Percentiles rank a stretch among this genome's conserved stretches.
Conservation (phyloP, 2,329 filamentous ascomycete species). For the Hymenoscyphus linearis region DNA sequence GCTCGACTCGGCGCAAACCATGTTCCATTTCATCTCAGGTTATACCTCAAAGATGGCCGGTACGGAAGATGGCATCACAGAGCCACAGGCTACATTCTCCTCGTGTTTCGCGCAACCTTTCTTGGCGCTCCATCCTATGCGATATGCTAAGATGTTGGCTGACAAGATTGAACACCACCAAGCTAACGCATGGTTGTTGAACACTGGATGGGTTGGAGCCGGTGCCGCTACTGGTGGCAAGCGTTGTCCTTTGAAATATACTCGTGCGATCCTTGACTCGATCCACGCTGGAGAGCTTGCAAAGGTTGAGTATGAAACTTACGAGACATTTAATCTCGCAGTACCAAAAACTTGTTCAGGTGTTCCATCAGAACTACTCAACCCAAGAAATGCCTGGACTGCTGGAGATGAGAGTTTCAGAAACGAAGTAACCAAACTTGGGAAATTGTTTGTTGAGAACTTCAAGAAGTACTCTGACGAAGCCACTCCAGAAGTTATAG, state of each 20-base stretch:
- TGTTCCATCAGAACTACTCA: conserved; percentile 87
- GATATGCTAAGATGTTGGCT: conserved; percentile 96
- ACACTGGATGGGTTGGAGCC: conserved; percentile 96
- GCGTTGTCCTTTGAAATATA: conserved; percentile 97
- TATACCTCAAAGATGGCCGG: conserved; percentile 99
- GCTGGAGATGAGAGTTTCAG: conserved; percentile 76
- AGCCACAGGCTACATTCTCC: conserved; percentile 98
- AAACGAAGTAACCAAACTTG: conserved; percentile 85
- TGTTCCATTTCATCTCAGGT: conserved; percentile 99
- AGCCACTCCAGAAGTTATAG: conserved; percentile 74
- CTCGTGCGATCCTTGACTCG: conserved; percentile 93
- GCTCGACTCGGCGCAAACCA: conserved; percentile 88
- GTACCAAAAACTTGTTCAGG: conserved; percentile 89
- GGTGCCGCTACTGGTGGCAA: conserved; percentile 87
- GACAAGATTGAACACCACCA: conserved; percentile 96
- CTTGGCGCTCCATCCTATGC: conserved; percentile 97
- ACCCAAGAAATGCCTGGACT: conserved; percentile 91
- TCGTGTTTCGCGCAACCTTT: conserved; percentile 99
- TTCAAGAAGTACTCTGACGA: conserved; percentile 92
- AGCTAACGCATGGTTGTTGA: conserved; percentile 95
- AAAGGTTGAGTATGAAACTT: conserved; percentile 87
- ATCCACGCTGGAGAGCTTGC: conserved; percentile 97
- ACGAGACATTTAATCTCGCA: conserved; percentile 93
- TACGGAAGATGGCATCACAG: conserved; percentile 92
- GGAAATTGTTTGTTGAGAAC: conserved; percentile 87